A percentile compares a stretch with the other conserved stretches of the same genome.
These are phyloP conservation scores for Cicer chorassanicum DNA, from an alignment of 306 rosid species.

Conservation along the genomic window DNA sequence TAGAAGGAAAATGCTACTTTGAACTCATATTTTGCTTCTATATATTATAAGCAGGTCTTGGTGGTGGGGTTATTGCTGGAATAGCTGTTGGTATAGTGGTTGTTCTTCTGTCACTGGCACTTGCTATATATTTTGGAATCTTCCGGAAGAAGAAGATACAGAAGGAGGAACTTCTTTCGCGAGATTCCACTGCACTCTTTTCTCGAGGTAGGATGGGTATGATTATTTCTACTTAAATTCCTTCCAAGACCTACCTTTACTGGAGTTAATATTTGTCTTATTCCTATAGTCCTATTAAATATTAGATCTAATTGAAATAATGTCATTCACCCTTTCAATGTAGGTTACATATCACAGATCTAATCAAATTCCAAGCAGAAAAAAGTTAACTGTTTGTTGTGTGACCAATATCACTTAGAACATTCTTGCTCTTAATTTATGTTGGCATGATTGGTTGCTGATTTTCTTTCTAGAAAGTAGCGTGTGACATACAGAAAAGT, in stretches of 20 bases:
- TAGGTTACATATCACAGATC: slow-evolving; percentile 27
- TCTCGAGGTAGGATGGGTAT: slow-evolving; percentile 60
- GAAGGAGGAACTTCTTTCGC: slow-evolving; percentile 39
- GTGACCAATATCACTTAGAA: slow-evolving; percentile 7
- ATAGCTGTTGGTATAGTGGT: slow-evolving; percentile 64
- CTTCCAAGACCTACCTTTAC: slow-evolving; percentile 8
- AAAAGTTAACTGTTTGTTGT: background rate
- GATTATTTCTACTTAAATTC: slow-evolving; percentile 28
- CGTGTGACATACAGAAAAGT: background rate
- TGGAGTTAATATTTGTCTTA: slow-evolving; percentile 2
- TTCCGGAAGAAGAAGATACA: slow-evolving; percentile 60
- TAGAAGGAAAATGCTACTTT: slow-evolving; percentile 39
- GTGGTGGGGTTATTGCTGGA: slow-evolving; percentile 75
- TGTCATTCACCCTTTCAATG: slow-evolving; percentile 7
- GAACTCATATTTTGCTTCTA: slow-evolving; percentile 51
- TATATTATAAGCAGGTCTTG: slow-evolving; percentile 62
- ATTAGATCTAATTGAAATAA: slow-evolving; percentile 11
- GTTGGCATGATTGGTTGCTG: slow-evolving; percentile 2
- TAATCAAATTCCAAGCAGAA: slow-evolving; percentile 25
- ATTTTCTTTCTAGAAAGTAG: slow-evolving; percentile 16
- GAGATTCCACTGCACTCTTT: slow-evolving; percentile 53
- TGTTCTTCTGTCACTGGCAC: slow-evolving; percentile 64
- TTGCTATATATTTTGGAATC: slow-evolving; percentile 52
- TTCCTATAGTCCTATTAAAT: background rate
- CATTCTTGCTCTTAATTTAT: background rate